Evolutionary conservation across 805 yeast species (phyloP), one percentile per base, ranked within the genome.

Genomic region (Grigorovia transvaalensis): DNA sequence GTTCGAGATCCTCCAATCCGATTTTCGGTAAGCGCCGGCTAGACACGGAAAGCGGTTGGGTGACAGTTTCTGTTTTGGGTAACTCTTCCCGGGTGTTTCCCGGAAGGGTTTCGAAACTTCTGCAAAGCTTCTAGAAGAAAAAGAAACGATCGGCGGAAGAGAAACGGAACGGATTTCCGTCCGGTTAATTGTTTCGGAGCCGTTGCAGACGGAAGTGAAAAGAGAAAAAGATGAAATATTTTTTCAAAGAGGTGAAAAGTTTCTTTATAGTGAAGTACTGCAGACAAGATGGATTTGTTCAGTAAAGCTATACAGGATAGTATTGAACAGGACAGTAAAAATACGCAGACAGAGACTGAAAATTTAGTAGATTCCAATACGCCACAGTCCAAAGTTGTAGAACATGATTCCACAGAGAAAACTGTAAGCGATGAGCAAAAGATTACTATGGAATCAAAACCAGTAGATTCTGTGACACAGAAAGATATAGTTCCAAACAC

Each of bases 341-440:
- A 30, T 9, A 33, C 11, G 9, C 15, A 33, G 9, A 3, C 38
- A 11, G 38, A 8, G 4, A 33, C 4, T 33, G 38, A 9, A 33
- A 33, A 33, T 33, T 33, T 8, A 9, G 38, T 23, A 6, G 27
- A 6, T 23, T 23, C 27, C 27, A 23, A 23, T 23, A 6, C 3
- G 27, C 27, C 27, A 23, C 27, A 23, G 6, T 23, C 6, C 6
- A 23, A 23, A 23, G 27, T 11, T 11, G 38, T 33, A 11, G 38
- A 33, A 4, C 38, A 33, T 11, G 15, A 33, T 33, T 33, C 38
- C 4, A 8, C 4, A 13, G 38, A 33, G 4, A 33, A 33, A 35
- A 43, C 40, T 11, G 48, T 38, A n/a, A 42, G 44, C 27, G 44
- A 49, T 11, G 29, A 47, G 18, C 52, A 53, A 19, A 61, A 53